Percentiles rank a stretch among this genome's conserved stretches.
Conservation (phyloP, 2,329 filamentous ascomycete genomes). For the Hypomyces perniciosus region DNA sequence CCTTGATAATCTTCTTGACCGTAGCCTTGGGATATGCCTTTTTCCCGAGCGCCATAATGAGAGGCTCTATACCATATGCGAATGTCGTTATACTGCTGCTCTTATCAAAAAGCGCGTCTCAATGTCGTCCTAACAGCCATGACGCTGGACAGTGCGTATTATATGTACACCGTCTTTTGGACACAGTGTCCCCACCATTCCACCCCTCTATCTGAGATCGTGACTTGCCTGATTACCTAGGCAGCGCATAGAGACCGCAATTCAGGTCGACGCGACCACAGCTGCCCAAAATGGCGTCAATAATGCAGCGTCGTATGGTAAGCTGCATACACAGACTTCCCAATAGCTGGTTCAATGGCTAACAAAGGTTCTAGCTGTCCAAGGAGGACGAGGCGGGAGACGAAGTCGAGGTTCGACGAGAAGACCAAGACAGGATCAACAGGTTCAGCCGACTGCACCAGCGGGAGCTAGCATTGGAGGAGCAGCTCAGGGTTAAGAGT, state of each 20-base stretch:
- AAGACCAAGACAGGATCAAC: slow-evolving; percentile 99
- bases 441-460: slow-evolving; percentile 92
- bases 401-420: slow-evolving; percentile 88
- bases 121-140: neutral
- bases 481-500: slow-evolving; percentile 72
- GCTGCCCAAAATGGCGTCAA: slow-evolving; percentile 31
- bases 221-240: slow-evolving; percentile 7
- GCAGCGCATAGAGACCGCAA: neutral
- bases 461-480: slow-evolving; percentile 70
- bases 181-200: slow-evolving; percentile 13
- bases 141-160: neutral
- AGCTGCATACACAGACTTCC: neutral
- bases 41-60: slow-evolving; percentile 42
- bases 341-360: neutral
- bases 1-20: slow-evolving; percentile 84
- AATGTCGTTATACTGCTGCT: neutral
- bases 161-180: slow-evolving; percentile 14
- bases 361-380: slow-evolving; percentile 58
- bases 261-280: slow-evolving; percentile 12
- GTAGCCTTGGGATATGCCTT: slow-evolving; percentile 80
- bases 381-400: slow-evolving; percentile 83
- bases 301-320: slow-evolving; percentile 58
- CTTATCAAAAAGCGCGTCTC: neutral
- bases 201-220: slow-evolving; percentile 5
- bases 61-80: neutral